Percentiles rank a stretch among this genome's conserved stretches.
phyloP scores from a whole-genome alignment of 148 eudicot species.

The Chenopodium formosanum region DNA sequence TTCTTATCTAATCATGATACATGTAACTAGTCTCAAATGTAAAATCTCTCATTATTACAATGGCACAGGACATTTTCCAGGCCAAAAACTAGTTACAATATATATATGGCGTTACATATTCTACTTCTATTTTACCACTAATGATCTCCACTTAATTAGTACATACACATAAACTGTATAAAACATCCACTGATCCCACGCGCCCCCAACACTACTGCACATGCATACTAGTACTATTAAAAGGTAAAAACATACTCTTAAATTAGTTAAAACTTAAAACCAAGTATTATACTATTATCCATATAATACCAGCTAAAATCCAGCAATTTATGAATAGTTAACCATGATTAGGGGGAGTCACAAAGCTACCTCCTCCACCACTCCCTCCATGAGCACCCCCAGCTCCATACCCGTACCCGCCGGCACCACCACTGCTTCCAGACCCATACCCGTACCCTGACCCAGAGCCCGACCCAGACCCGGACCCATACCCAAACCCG shows the following conservation, averaged over 20 bases:
- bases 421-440: conserved; percentile 16
- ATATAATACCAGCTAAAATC: background rate
- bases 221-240: background rate
- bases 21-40: too few relatives aligned
- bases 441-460: conserved; percentile 50
- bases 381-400: conserved; percentile 28
- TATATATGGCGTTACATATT: too few relatives aligned
- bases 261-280: background rate
- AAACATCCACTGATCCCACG: background rate
- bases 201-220: background rate
- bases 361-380: conserved; percentile 10
- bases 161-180: background rate
- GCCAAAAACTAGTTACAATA: too few relatives aligned
- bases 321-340: background rate
- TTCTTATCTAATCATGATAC: too few relatives aligned
- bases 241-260: background rate
- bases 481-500: conserved; percentile 66
- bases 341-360: conserved; percentile 16
- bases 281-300: background rate
- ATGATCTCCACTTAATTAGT: background rate
- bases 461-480: conserved; percentile 49
- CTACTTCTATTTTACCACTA: background rate
- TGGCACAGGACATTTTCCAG: too few relatives aligned
- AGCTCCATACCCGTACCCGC: conserved; percentile 41
- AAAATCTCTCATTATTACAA: too few relatives aligned